Evolutionary conservation across 495 filamentous ascomycete species (phyloP), one percentile per base, ranked within the genome.

Genomic region (Penicillium samsonianum): DNA sequence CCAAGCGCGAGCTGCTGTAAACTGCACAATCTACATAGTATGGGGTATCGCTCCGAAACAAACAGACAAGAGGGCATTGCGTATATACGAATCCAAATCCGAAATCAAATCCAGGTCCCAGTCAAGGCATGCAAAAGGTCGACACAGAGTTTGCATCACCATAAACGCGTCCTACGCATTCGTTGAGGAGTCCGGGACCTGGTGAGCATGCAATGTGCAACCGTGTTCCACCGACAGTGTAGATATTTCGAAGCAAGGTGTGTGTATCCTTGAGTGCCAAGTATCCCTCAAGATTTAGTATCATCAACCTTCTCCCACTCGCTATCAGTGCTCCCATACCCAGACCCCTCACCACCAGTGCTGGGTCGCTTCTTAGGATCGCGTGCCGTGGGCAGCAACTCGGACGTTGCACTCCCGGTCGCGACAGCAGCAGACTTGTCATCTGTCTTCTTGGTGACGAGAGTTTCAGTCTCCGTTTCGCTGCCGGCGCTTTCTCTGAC

Each of bases 251-350:
- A 48, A 19, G 45, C 45, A 31, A 28, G 14, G 8, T 22, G 16
- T 16, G 30, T 28, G 23, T 28, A 52, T 41, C 7, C 7, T 40
- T 30, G 23, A 30, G 35, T 23, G n/a, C 28, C n/a, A 20, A n/a
- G n/a, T 48, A 31, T 48, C 26, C 16, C 28, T 48, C 28, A 48
- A 19, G 45, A 55, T 51, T 55, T 45, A 16, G 60, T 69, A 35
- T 75, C 74, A 42, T 81, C 79, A 33, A 83, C 72, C 60, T 79
- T 83, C 67, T 81, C 80, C 80, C 80, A 83, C 55, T 83, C 80
- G 45, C 80, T 82, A 67, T 83, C 80, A 2, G 80, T 82, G 61
- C 80, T 81, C 30, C 71, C 64, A 62, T 83, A 79, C 12, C 77
- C 80, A 20, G 79, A 81, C 47, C 68, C 77, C 50, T 80, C 80